Conservation (phyloP, 805 yeast genomes). For the Ogataea pilisensis region DNA sequence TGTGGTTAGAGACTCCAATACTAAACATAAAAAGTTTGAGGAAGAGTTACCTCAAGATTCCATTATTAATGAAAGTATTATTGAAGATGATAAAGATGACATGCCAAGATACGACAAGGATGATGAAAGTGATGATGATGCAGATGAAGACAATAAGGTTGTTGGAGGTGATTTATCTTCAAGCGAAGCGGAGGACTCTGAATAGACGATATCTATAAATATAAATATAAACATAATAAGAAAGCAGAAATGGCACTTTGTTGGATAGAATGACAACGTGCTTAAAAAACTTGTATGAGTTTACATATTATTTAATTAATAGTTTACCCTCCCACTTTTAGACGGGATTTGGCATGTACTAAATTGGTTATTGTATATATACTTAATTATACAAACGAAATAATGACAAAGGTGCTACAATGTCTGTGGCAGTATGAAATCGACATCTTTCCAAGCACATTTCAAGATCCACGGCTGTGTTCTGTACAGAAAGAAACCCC, state of each 20-base stretch:
- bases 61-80: conserved; percentile 8
- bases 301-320: too few species aligned
- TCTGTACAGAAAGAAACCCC: too few species aligned
- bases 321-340: too few species aligned
- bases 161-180: conserved; percentile 22
- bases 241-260: not conserved
- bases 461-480: too few species aligned
- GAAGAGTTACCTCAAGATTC: conserved; percentile 13
- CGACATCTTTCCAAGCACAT: too few species aligned
- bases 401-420: too few species aligned
- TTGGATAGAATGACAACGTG: not conserved
- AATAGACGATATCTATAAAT: not conserved
- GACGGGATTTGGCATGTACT: too few species aligned
- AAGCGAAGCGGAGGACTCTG: conserved; percentile 17
- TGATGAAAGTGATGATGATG: conserved; percentile 19
- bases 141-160: conserved; percentile 26
- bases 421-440: too few species aligned
- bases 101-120: conserved; percentile 22
- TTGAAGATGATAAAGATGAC: conserved; percentile 15
- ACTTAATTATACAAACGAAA: too few species aligned
- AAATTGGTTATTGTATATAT: too few species aligned
- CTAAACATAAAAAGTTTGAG: conserved; percentile 39
- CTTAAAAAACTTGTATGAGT: too few species aligned
- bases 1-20: conserved; percentile 34
- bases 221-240: not conserved